phyloP scores from a whole-genome alignment of 441 rosid genomes.

The Euphorbia celastroides region DNA sequence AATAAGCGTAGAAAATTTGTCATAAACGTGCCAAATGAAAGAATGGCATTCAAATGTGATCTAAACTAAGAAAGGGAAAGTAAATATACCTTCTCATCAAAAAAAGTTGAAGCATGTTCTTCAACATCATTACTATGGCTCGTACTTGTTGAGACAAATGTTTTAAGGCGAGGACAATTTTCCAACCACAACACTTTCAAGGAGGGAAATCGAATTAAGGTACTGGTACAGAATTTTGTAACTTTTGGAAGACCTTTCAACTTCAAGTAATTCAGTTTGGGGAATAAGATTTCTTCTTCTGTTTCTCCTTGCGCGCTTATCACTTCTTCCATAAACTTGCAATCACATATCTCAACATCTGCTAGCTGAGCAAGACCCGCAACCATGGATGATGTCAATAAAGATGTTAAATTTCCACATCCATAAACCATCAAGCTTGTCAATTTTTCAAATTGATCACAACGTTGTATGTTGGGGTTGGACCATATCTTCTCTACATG shows the following conservation, averaged over 20 bases:
- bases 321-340: background rate
- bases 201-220: constrained; percentile 5
- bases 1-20: too few species aligned
- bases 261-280: background rate
- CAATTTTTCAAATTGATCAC: background rate
- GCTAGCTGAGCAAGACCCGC: constrained; percentile 9
- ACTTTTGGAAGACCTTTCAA: constrained; percentile 15
- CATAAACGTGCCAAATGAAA: too few species aligned
- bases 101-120: too few species aligned
- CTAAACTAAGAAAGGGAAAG: too few species aligned
- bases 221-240: constrained; percentile 10
- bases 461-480: background rate
- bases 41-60: too few species aligned
- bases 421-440: background rate
- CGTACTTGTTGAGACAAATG: too few species aligned
- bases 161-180: background rate
- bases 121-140: too few species aligned
- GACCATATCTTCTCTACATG: background rate
- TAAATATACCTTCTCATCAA: too few species aligned
- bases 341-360: constrained; percentile 3
- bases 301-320: background rate
- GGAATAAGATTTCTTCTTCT: background rate
- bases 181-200: background rate
- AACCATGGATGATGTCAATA: background rate
- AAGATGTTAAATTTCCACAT: background rate